phyloP scores from a whole-genome alignment of 2,329 filamentous ascomycete species.

The Phyllosticta citribraziliensis region DNA sequence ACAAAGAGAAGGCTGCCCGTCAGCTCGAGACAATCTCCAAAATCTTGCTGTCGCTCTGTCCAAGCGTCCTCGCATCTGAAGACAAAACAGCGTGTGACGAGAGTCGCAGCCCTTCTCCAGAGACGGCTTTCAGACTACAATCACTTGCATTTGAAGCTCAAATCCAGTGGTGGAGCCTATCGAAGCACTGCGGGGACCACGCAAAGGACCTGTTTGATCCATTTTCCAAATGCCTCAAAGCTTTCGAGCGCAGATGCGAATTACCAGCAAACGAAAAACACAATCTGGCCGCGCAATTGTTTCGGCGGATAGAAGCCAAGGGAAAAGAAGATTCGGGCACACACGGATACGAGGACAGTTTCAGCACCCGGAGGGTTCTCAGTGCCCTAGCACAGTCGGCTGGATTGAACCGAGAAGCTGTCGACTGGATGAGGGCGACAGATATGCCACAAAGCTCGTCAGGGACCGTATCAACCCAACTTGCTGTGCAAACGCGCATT shows the following conservation, averaged over 20 bases:
- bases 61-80: conserved; percentile 54
- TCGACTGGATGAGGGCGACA: conserved; percentile 21
- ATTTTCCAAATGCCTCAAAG: conserved; percentile 51
- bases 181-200: conserved; percentile 48
- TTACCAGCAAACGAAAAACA: conserved; percentile 29
- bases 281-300: conserved; percentile 19
- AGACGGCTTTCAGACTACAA: conserved; percentile 53
- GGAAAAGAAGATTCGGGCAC: background rate
- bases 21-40: conserved; percentile 60
- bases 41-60: conserved; percentile 54
- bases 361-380: conserved; percentile 14
- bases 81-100: conserved; percentile 48
- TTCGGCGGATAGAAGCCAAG: background rate
- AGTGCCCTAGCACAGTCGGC: conserved; percentile 27
- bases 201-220: conserved; percentile 58
- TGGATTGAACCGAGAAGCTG: conserved; percentile 22
- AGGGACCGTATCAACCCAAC: background rate
- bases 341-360: background rate
- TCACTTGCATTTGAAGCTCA: conserved; percentile 51
- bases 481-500: conserved; percentile 16
- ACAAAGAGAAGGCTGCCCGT: conserved; percentile 46
- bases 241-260: conserved; percentile 47
- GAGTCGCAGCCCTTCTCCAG: conserved; percentile 47
- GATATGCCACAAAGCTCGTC: background rate
- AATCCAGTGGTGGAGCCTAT: conserved; percentile 56